Evolutionary conservation across 2,329 filamentous ascomycete species (phyloP), one percentile per base, ranked within the genome.

Genomic region (Myotisia sp.): DNA sequence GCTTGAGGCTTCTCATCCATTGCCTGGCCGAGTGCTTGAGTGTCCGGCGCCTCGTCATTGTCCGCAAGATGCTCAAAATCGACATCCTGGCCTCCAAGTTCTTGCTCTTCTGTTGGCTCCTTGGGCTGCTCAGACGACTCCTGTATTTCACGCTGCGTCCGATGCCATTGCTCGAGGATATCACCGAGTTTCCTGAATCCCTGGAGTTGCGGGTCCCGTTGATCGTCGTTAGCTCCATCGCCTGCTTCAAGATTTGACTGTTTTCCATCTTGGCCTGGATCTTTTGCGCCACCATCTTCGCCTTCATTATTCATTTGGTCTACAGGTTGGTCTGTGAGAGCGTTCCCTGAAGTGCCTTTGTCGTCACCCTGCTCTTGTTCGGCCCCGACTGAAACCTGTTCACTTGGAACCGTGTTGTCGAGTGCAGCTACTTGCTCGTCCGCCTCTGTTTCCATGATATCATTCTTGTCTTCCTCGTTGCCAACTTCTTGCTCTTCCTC

Each of bases 101-200:
- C 73, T 42, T 68, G 50, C 33, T 65, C 60, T 44, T 72, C 58
- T 20, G 70, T 64, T 13, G 67, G 57, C 8, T 68, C 62, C 29
- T 73, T 67, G 13, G 56, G 56, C 34, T 75, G 60, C 35, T 73
- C 63, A 2, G 60, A 58, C 4, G 70, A 60, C 38, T 79, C 69
- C 51, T 71, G 64, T 46, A 98, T 95, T 41, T 93, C 79, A 29
- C 73, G 74, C 48, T 92, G 82, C 50, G 85, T 82, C 38, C 82
- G 74, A 55, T 95, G 86, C 83, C 86, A 98, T 47, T 79, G 74
- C 54, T 95, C 86, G 20, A 98, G 67, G 4, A 84, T 79, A 60
- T 98, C 85, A 14, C 90, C 90, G 19, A 98, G 71, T 51, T 93
- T 92, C 61, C 90, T 90, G 67, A 94, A 93, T 1, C 85, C 81